Conservation (phyloP, 768 basidiomycete genomes). For the Suillus hirtellus region DNA sequence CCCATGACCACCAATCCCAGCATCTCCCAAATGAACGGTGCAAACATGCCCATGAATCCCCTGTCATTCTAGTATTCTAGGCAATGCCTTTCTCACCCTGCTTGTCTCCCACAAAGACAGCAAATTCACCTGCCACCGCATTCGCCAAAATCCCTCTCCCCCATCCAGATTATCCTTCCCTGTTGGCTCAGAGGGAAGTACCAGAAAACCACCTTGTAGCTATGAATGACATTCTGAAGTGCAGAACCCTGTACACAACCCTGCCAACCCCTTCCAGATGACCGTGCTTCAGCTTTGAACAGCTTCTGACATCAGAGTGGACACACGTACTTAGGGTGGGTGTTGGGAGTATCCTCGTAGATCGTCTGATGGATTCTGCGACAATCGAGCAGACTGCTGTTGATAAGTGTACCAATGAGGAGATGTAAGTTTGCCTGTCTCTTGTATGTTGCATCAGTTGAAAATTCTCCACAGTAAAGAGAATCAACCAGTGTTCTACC, state of each 20-base stretch:
- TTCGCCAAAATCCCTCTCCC: slow-evolving; percentile 22
- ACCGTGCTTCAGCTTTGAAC: slow-evolving; percentile 39
- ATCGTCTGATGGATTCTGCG: no score
- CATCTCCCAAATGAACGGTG: slow-evolving; percentile 11
- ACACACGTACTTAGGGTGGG: no score
- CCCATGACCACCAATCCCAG: slow-evolving; percentile 9
- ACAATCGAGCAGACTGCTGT: no score
- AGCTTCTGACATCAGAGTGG: slow-evolving; percentile 39
- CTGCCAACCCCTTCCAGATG: slow-evolving; percentile 66
- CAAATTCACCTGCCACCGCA: slow-evolving; percentile 38
- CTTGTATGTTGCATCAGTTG: no score
- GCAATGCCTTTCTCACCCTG: slow-evolving; percentile 60
- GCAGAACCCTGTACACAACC: slow-evolving; percentile 51
- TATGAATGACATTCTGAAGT: slow-evolving; percentile 52
- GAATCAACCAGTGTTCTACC: slow-evolving; percentile 39
- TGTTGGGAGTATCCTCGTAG: no score
- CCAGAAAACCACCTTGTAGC: slow-evolving; percentile 25
- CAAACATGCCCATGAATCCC: slow-evolving; percentile 16
- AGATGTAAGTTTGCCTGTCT: no score
- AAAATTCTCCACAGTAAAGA: no score
- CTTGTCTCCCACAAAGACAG: slow-evolving; percentile 47
- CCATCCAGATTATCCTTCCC: no score
- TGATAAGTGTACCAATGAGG: no score
- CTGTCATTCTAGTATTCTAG: slow-evolving; percentile 44
- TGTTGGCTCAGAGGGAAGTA: no score